Evolutionary conservation across 148 eudicot species (phyloP).

Genomic region (Rhododendron ferrugineum): DNA sequence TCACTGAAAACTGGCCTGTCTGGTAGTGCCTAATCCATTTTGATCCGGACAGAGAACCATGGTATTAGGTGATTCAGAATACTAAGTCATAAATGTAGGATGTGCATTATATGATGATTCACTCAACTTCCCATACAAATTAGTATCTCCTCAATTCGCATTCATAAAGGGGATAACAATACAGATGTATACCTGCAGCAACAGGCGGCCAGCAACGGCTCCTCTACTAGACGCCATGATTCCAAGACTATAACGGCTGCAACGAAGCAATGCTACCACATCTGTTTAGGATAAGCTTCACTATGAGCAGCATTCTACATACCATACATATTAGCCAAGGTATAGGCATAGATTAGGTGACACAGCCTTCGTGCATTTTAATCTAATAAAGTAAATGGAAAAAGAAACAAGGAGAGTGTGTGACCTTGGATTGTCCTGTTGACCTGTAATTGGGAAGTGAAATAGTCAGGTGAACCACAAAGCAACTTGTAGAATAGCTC

Average conservation of each 20-base stretch:
- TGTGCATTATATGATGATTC: not conserved
- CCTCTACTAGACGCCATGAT: conserved; percentile 98
- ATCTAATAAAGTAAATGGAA: not conserved
- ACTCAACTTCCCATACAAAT: not conserved
- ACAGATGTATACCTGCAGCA: conserved; percentile 53
- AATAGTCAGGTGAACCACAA: conserved; percentile 76
- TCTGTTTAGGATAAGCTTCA: conserved; percentile 36
- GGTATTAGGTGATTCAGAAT: not conserved
- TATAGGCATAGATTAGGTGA: not conserved
- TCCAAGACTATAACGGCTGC: conserved; percentile 94
- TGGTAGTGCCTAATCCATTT: not conserved
- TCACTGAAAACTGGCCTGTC: not conserved
- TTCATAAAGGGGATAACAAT: not conserved
- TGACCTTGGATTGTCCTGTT: conserved; percentile 85
- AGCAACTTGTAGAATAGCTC: conserved; percentile 83
- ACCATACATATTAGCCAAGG: not conserved
- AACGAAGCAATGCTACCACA: conserved; percentile 87
- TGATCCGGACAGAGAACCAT: not conserved
- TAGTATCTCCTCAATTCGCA: not conserved
- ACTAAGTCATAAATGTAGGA: not conserved
- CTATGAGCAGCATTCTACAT: not conserved
- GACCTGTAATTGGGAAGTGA: conserved; percentile 74
- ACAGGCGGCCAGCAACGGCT: conserved; percentile 74
- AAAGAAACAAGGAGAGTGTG: not conserved
- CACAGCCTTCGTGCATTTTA: not conserved